Evolutionary conservation across 192 early-diverging fungal species (phyloP), one percentile per base, ranked within the genome.

Genomic region (Allomyces arbusculus): DNA sequence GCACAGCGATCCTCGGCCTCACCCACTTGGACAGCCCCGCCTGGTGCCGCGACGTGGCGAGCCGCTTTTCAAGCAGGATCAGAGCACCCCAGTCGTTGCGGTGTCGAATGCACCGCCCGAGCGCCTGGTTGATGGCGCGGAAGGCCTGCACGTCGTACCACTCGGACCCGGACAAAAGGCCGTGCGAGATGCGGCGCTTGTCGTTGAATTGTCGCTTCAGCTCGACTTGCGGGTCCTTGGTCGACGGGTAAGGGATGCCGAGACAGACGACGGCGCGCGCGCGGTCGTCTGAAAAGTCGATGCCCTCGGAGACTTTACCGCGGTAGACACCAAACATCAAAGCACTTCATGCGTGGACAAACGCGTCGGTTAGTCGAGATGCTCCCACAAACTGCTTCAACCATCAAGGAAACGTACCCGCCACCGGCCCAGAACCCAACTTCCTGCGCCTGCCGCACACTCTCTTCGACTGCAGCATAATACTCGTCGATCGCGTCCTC

Each of bases 121-220:
- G 66, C 1, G 80, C 79, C 69, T 84, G 82, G 69, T 82, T 84
- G 22, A 78, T 67, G 4, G 82, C 82, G 0, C 82, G 75, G 45
- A 78, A 84, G 0, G 82, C 80, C 69, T 82, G 80, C 33, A 75
- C 78, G 3, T 79, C 75, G 62, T 81, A 81, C 82, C 82, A 82
- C 62, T 71, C 71, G 10, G 62, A 63, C 5, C 80, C 82, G 25
- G 63, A 69, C n/a, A 81, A 3, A n/a, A 26, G 10, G 11, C 23
- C 28, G 16, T 24, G 23, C 22, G 12, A 23, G 14, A 25, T 64
- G 12, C 20, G 62, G 28, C 6, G 24, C 25, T 25, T 67, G 55
- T 78, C 70, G 65, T 84, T 82, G 69, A 80, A 82, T 61, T 73
- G 69, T 20, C 71, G 66, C 70, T 82, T 84, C 19, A 81, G 63